Evolutionary conservation across 1,139 yeast genomes (phyloP).

Genomic region (Lodderomyces metapsilosis): DNA sequence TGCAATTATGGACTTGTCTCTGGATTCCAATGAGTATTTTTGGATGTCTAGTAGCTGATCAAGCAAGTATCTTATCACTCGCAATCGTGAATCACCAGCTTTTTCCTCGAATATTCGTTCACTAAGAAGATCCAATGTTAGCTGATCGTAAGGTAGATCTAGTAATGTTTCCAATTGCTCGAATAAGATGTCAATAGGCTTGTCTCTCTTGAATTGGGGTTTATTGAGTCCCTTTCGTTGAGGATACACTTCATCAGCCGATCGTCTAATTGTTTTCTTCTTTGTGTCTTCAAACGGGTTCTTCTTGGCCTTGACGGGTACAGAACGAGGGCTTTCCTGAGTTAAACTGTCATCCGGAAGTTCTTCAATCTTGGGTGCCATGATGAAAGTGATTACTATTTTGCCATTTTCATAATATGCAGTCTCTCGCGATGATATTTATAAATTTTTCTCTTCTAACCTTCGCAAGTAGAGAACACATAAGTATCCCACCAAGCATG

Average conservation of each 20-base stretch:
- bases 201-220: slow-evolving; percentile 28
- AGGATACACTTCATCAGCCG: slow-evolving; percentile 35
- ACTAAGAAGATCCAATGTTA: slow-evolving; percentile 20
- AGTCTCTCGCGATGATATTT: background rate
- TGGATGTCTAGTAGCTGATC: slow-evolving; percentile 37
- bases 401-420: background rate
- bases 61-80: slow-evolving; percentile 29
- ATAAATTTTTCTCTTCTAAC: background rate
- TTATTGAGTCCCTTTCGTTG: slow-evolving; percentile 35
- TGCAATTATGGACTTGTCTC: slow-evolving; percentile 48
- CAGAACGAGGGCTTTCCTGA: background rate
- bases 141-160: slow-evolving; percentile 24
- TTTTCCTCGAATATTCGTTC: slow-evolving; percentile 9
- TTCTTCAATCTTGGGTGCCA: slow-evolving; percentile 32
- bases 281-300: slow-evolving; percentile 33
- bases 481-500: background rate
- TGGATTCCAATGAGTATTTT: slow-evolving; percentile 25
- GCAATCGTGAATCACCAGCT: slow-evolving; percentile 16
- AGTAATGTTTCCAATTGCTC: slow-evolving; percentile 28
- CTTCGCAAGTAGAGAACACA: too few species aligned
- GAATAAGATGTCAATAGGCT: slow-evolving; percentile 40
- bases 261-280: slow-evolving; percentile 32
- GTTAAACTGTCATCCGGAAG: slow-evolving; percentile 12
- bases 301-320: too few species aligned
- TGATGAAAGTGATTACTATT: too few species aligned